A percentile compares a stretch with the other conserved stretches of the same genome.
phyloP scores from a whole-genome alignment of 2,329 filamentous ascomycete species.

The Apiospora saccharicola region DNA sequence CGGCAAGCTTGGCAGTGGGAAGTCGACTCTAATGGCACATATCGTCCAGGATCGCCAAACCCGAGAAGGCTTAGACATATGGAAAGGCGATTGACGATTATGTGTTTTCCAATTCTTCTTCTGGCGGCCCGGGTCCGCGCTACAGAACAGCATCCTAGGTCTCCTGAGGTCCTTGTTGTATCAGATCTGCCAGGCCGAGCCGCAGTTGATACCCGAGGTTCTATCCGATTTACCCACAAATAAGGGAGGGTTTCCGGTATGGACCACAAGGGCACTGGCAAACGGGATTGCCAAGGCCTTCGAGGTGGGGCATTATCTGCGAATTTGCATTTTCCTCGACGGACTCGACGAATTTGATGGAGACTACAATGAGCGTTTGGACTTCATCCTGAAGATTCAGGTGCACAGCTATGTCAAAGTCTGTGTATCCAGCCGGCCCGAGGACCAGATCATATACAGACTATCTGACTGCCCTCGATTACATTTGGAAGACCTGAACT shows the following conservation, averaged over 20 bases:
- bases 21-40: conserved; percentile 30
- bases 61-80: neutral
- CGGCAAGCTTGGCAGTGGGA: conserved; percentile 31
- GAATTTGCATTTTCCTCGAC: neutral
- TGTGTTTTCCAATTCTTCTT: conserved; percentile 31
- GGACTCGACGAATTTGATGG: neutral
- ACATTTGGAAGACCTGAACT: neutral
- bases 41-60: conserved; percentile 26
- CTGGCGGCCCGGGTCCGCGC: conserved; percentile 28
- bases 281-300: neutral
- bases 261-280: neutral
- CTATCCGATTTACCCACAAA: neutral
- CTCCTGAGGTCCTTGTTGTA: conserved; percentile 29
- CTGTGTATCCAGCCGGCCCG: neutral
- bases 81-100: conserved; percentile 23
- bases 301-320: neutral
- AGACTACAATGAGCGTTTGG: neutral
- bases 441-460: neutral
- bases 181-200: conserved; percentile 20
- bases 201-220: neutral
- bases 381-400: neutral
- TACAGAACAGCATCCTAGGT: conserved; percentile 28
- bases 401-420: neutral
- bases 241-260: neutral
- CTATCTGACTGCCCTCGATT: neutral